Evolutionary conservation across 768 basidiomycete genomes (phyloP).

Genomic region (Mycena filopes): DNA sequence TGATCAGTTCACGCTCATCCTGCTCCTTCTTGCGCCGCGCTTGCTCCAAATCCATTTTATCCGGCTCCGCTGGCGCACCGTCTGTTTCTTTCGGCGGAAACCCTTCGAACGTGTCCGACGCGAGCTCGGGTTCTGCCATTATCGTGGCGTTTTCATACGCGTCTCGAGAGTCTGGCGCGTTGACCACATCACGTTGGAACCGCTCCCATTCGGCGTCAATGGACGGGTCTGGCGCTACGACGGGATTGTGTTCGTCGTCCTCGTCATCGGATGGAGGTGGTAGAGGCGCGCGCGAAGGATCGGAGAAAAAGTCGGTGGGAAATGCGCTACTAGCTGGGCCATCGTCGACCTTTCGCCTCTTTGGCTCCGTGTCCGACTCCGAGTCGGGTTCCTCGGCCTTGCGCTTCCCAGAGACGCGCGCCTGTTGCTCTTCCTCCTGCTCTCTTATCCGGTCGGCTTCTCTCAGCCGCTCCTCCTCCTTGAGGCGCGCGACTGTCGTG

Average conservation of each 20-base stretch:
- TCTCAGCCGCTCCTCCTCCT: conserved; percentile 61
- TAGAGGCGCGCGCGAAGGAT: conserved; percentile 64
- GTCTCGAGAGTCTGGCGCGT: conserved; percentile 52
- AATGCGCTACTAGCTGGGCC: conserved; percentile 45
- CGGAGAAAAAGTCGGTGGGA: conserved; percentile 85
- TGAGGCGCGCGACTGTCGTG: conserved; percentile 67
- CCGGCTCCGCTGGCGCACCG: conserved; percentile 39
- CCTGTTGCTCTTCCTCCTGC: conserved; percentile 45
- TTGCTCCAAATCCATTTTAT: conserved; percentile 57
- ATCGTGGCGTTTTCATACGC: conserved; percentile 78
- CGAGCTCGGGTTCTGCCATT: conserved; percentile 72
- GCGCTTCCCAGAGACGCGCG: conserved; percentile 46
- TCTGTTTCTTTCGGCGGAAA: conserved; percentile 52
- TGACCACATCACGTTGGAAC: conserved; percentile 75
- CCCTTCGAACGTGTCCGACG: conserved; percentile 56
- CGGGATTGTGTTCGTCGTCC: conserved; percentile 50
- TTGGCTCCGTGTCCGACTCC: conserved; percentile 47
- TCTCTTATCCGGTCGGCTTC: conserved; percentile 47
- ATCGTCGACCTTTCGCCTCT: conserved; percentile 40
- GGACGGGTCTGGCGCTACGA: conserved; percentile 38
- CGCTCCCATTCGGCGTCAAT: conserved; percentile 79
- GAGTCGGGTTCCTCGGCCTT: conserved; percentile 47
- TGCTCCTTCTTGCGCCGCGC: conserved; percentile 62
- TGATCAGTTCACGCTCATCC: conserved; percentile 85
- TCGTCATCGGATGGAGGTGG: conserved; percentile 46